Evolutionary conservation across 2,329 filamentous ascomycete species (phyloP).

Genomic region (Hypoxylon sp.): DNA sequence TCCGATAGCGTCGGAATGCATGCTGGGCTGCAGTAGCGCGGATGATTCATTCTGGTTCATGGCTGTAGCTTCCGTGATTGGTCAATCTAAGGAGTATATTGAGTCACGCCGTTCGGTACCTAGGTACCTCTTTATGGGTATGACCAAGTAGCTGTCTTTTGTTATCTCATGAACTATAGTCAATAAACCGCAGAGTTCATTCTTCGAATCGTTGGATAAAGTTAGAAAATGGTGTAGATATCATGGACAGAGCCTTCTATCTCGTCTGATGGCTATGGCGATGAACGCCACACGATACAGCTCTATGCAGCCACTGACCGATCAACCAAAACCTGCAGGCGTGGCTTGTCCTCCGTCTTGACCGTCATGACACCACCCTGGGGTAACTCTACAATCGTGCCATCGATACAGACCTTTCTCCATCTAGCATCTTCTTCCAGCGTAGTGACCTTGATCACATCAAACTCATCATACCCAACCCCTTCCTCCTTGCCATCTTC

Average conservation of each 20-base stretch:
- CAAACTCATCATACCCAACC: conserved; percentile 80
- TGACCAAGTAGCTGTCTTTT: background rate
- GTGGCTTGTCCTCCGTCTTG: conserved; percentile 60
- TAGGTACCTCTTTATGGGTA: background rate
- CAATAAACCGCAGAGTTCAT: background rate
- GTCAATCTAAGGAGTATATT: conserved; percentile 25
- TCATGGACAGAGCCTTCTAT: background rate
- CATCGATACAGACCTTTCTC: conserved; percentile 93
- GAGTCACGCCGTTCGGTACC: conserved; percentile 19
- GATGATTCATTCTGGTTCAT: conserved; percentile 52
- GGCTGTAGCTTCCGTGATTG: conserved; percentile 38
- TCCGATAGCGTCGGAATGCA: conserved; percentile 19
- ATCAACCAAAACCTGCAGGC: conserved; percentile 63
- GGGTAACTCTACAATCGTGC: conserved; percentile 84
- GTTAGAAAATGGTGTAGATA: background rate
- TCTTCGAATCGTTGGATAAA: background rate
- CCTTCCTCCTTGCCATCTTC: conserved; percentile 57
- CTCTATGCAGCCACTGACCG: conserved; percentile 41
- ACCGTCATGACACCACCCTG: conserved; percentile 80
- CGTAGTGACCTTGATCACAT: conserved; percentile 76
- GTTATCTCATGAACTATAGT: background rate
- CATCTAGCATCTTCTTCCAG: conserved; percentile 78
- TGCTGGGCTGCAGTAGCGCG: conserved; percentile 41
- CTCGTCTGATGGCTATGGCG: background rate
- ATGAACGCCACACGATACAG: background rate